Evolutionary conservation across 2,329 filamentous ascomycete species (phyloP), one percentile per base, ranked within the genome.

Genomic region (Graphilbum fragrans): DNA sequence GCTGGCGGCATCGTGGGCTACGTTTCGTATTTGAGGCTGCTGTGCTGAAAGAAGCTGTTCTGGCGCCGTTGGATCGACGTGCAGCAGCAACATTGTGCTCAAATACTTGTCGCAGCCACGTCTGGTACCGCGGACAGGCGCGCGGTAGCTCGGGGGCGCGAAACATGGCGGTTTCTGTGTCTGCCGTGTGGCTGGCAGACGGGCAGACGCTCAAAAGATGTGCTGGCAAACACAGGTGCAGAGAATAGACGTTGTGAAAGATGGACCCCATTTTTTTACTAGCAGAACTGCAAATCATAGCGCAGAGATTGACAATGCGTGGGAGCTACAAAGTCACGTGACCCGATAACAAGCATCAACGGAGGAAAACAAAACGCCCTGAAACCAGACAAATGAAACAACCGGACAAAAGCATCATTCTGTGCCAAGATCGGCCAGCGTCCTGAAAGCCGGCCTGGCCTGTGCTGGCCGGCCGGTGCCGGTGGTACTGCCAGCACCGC

Each of bases 341-440:
- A 29, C 5, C 19, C n/a, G 17, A n/a, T 2, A 18, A 19, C 17
- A 22, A 3, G 7, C 19, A 16, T 16, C 35, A 22, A 36, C 19
- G 22, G 11, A 35, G 16, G 31, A 9, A 21, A 41, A 19, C 27
- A 21, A n/a, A 36, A 14, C 9, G 18, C n/a, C 14, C 25, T 23
- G 25, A 32, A 29, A n/a, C 23, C 27, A 23, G 27, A 10, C 2
- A 9, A 25, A 35, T n/a, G 10, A n/a, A n/a, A 7, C 2, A 23
- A 35, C 21, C 5, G 25, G 33, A 41, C 21, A 6, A 27, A 25
- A 34, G 2, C 25, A 4, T 10, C 12, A 44, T 20, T 60, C 55
- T 4, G 46, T 47, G 31, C 62, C 64, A 44, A 77, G 50, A 48
- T 77, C 73, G 8, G 72, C 67, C 55, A 77, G 49, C 2, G 73